Percentiles rank a stretch among this genome's conserved stretches.
Evolutionary conservation across 495 filamentous ascomycete species (phyloP).

Genomic region (Cercophora samala): DNA sequence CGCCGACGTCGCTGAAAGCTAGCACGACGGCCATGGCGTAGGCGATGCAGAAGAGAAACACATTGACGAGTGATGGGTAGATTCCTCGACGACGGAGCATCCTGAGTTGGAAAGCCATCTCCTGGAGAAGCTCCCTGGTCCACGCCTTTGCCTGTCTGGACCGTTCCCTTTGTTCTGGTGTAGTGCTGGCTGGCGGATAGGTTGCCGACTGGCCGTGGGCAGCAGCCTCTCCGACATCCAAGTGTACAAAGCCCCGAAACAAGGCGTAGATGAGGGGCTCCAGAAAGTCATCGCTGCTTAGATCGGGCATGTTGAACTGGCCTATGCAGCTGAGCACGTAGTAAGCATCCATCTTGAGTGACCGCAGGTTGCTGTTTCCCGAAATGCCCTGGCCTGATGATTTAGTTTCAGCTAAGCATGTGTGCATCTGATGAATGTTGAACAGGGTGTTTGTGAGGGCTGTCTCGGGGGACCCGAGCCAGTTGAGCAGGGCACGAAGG

Average conservation of each 20-base stretch:
- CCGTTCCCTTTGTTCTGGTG: background rate
- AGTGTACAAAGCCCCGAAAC: slow-evolving; percentile 4
- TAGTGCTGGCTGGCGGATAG: background rate
- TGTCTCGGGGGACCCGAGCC: slow-evolving; percentile 25
- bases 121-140: slow-evolving; percentile 17
- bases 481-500: slow-evolving; percentile 16
- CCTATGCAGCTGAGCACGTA: slow-evolving; percentile 22
- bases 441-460: slow-evolving; percentile 22
- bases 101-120: slow-evolving; percentile 16
- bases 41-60: slow-evolving; percentile 28
- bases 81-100: slow-evolving; percentile 18
- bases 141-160: background rate
- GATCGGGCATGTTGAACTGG: slow-evolving; percentile 17
- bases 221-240: background rate
- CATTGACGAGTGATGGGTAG: slow-evolving; percentile 6
- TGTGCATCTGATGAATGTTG: slow-evolving; percentile 27
- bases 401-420: slow-evolving; percentile 11
- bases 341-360: slow-evolving; percentile 17
- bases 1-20: slow-evolving; percentile 42
- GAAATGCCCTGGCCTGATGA: background rate
- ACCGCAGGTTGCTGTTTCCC: background rate
- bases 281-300: slow-evolving; percentile 1
- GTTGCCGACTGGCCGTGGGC: background rate
- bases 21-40: slow-evolving; percentile 44
- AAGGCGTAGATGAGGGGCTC: slow-evolving; percentile 16